These are phyloP conservation scores for Erodium chrysanthum DNA, from an alignment of 441 rosid species.

Conservation along the genomic window DNA sequence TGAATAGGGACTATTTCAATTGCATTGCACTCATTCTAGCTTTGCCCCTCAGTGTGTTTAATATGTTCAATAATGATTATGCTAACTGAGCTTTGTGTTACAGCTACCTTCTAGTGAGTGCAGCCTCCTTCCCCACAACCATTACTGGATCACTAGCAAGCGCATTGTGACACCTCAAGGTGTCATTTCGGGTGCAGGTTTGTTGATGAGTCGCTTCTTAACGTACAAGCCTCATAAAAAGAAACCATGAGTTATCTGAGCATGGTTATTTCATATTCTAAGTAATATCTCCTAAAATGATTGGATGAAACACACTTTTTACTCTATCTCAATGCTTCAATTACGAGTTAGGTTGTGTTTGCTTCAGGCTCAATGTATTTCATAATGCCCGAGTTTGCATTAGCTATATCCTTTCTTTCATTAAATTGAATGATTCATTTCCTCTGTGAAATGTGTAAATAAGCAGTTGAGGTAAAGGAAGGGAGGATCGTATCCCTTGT, in stretches of 20 bases:
- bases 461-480: slow-evolving; percentile 62
- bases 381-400: too few species aligned
- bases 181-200: slow-evolving; percentile 76
- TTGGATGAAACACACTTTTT: not conserved
- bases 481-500: slow-evolving; percentile 50
- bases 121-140: slow-evolving; percentile 55
- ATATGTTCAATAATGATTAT: not conserved
- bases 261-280: too few species aligned
- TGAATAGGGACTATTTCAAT: not conserved
- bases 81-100: not conserved
- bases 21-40: not conserved
- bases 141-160: slow-evolving; percentile 67
- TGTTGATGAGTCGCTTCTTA: not conserved
- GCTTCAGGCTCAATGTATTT: not conserved
- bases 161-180: slow-evolving; percentile 62
- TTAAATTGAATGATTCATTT: not conserved
- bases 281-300: not conserved
- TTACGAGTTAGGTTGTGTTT: not conserved
- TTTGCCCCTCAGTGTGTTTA: not conserved
- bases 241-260: not conserved
- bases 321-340: not conserved
- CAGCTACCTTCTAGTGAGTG: slow-evolving; percentile 36
- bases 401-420: too few species aligned
- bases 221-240: not conserved
- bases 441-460: slow-evolving; percentile 12